Conservation (phyloP, 371 early-diverging fungal species). For the Mortierella sp. region DNA sequence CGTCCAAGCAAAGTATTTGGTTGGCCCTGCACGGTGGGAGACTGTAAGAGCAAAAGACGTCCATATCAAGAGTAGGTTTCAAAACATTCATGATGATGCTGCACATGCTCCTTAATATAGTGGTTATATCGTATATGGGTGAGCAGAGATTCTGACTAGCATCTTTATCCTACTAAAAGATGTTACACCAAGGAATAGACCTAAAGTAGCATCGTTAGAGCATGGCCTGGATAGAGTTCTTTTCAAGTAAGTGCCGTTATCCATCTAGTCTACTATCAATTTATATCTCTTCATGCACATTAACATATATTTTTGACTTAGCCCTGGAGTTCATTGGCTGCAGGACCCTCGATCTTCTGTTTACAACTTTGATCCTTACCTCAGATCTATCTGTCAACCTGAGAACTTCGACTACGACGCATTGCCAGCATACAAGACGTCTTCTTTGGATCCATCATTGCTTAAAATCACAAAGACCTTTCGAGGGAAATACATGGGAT, state of each 20-base stretch:
- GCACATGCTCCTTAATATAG: constrained; percentile 25
- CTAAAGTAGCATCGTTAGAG: constrained; percentile 64
- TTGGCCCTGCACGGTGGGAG: constrained; percentile 45
- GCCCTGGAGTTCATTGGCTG: constrained; percentile 89
- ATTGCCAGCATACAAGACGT: constrained; percentile 81
- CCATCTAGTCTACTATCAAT: neutral
- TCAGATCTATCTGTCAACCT: constrained; percentile 84
- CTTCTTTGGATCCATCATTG: constrained; percentile 79
- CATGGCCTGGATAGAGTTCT: constrained; percentile 87
- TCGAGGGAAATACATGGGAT: constrained; percentile 76
- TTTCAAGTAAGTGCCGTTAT: constrained; percentile 71
- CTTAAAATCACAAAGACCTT: constrained; percentile 60
- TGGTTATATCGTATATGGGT: neutral
- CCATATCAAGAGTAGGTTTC: constrained; percentile 36
- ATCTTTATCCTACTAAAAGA: no score
- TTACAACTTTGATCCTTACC: constrained; percentile 84
- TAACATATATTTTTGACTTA: constrained; percentile 29
- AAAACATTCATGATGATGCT: constrained; percentile 23
- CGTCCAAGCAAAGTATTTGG: constrained; percentile 42
- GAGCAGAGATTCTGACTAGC: no score
- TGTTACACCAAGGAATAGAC: constrained; percentile 40
- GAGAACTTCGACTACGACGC: constrained; percentile 83
- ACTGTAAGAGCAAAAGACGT: constrained; percentile 41
- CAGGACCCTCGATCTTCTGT: constrained; percentile 84
- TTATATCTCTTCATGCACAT: neutral